Conservation (phyloP, 1,284 basidiomycete species). For the Golubevia pallescens region DNA sequence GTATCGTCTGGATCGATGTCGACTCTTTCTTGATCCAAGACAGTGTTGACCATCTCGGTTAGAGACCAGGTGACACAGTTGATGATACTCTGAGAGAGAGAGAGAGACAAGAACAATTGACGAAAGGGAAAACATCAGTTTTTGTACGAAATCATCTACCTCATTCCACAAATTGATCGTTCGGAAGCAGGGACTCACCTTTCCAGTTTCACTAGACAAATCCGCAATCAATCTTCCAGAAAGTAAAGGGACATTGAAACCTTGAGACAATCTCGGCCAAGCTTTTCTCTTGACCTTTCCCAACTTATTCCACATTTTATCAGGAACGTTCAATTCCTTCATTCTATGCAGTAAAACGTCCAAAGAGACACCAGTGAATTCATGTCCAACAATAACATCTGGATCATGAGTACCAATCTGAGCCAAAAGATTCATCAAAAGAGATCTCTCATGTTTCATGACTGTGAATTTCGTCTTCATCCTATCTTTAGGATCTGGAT, state of each 20-base stretch:
- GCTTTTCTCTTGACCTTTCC: constrained; percentile 86
- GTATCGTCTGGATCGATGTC: constrained; percentile 92
- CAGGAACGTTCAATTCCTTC: constrained; percentile 68
- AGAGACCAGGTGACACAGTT: constrained; percentile 87
- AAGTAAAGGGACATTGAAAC: constrained; percentile 81
- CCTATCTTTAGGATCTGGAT: constrained; percentile 54
- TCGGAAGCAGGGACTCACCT: too few species aligned
- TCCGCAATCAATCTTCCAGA: constrained; percentile 89
- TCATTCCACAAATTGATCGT: background rate
- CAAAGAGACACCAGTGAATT: constrained; percentile 88
- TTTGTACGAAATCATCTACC: background rate
- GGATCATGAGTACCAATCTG: constrained; percentile 87
- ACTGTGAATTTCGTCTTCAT: constrained; percentile 6
- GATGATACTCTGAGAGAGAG: constrained; percentile 67
- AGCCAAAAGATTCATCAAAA: constrained; percentile 64
- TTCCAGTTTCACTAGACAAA: constrained; percentile 89
- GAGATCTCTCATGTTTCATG: constrained; percentile 10
- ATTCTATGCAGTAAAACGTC: constrained; percentile 91
- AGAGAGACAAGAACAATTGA: constrained; percentile 80
- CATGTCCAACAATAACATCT: constrained; percentile 92
- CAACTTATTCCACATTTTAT: constrained; percentile 89
- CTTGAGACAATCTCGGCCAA: constrained; percentile 77
- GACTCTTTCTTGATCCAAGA: constrained; percentile 29
- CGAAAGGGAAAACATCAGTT: background rate
- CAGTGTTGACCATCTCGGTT: constrained; percentile 72